Conservation (phyloP, 768 basidiomycete species). For the Suillus tomentosus region DNA sequence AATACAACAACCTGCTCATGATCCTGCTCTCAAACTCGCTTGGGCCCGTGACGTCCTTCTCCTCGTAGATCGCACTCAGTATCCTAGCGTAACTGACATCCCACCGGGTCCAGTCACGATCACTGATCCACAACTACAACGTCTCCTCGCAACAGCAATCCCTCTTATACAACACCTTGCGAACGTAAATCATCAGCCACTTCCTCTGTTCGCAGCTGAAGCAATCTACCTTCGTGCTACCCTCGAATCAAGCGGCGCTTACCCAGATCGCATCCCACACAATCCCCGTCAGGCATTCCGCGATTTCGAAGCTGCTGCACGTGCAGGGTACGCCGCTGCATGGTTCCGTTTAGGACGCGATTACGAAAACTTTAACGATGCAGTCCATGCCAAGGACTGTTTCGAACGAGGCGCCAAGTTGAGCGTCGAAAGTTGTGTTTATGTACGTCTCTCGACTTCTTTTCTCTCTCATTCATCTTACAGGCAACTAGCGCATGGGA, state of each 20-base stretch:
- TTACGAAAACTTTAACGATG: conserved; percentile 86
- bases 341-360: conserved; percentile 94
- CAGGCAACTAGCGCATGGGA: conserved; percentile 71
- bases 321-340: conserved; percentile 72
- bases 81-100: conserved; percentile 43
- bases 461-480: conserved; percentile 12
- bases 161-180: conserved; percentile 63
- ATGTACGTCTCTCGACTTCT: conserved; percentile 51
- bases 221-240: conserved; percentile 77
- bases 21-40: conserved; percentile 61
- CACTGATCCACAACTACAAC: conserved; percentile 57
- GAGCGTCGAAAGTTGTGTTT: conserved; percentile 78
- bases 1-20: conserved; percentile 55
- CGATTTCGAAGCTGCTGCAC: conserved; percentile 84
- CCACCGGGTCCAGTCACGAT: conserved; percentile 56
- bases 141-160: conserved; percentile 65
- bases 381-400: conserved; percentile 74
- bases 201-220: conserved; percentile 56
- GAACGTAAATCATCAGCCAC: conserved; percentile 36
- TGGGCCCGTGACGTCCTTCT: conserved; percentile 87
- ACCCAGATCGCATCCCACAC: conserved; percentile 61
- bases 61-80: conserved; percentile 62
- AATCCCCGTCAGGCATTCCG: conserved; percentile 84
- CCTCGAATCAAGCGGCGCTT: conserved; percentile 71
- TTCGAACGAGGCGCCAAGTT: conserved; percentile 81